Percentiles rank a stretch among this genome's conserved stretches.
Evolutionary conservation across 2,329 filamentous ascomycete species (phyloP).

Genomic region (Alternaria novae-zelandiae): DNA sequence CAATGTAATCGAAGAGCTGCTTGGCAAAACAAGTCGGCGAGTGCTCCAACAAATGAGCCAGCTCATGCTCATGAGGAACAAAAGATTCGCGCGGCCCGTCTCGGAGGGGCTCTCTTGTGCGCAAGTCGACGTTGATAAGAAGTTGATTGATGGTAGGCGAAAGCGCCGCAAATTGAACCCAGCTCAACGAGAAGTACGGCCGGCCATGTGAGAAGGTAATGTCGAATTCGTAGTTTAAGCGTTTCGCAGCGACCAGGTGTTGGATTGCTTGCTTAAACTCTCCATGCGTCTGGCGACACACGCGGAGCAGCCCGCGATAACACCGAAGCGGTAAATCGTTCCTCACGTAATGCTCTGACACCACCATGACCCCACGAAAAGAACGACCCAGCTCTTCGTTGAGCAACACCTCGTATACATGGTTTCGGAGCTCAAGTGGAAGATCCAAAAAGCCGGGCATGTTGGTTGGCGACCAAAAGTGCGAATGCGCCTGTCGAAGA

Average conservation of each 20-base stretch:
- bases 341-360: constrained; percentile 36
- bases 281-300: constrained; percentile 29
- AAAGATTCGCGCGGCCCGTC: constrained; percentile 13
- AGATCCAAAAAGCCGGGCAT: constrained; percentile 42
- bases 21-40: constrained; percentile 33
- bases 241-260: constrained; percentile 33
- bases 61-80: constrained; percentile 32
- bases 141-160: constrained; percentile 38
- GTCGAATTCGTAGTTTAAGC: constrained; percentile 34
- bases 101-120: constrained; percentile 34
- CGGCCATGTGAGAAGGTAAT: constrained; percentile 42
- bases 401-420: constrained; percentile 38
- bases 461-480: constrained; percentile 9
- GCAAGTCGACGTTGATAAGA: constrained; percentile 37
- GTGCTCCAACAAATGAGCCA: constrained; percentile 34
- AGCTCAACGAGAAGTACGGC: constrained; percentile 41
- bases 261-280: constrained; percentile 39
- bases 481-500: constrained; percentile 10
- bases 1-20: constrained; percentile 41
- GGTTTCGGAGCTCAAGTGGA: constrained; percentile 36
- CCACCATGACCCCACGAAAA: constrained; percentile 38
- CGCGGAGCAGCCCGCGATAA: constrained; percentile 35
- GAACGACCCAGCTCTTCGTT: constrained; percentile 26
- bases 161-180: constrained; percentile 36
- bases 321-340: constrained; percentile 35